Base-by-base conservation (phyloP, 768 basidiomycete genomes). In the Trametes cubensis region DNA sequence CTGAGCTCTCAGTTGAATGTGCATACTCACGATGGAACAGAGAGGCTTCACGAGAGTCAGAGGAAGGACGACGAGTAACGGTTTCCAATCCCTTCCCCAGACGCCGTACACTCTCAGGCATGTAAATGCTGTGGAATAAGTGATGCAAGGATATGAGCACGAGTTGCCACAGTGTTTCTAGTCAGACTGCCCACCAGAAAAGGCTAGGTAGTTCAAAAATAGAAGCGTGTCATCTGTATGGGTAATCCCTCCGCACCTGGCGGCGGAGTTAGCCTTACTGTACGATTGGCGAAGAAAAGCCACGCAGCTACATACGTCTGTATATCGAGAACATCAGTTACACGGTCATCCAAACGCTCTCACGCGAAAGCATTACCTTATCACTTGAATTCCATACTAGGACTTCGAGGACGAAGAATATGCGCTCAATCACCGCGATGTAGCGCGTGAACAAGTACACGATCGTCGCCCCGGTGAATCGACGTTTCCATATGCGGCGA, bases 11-110 rank as follows among this genome's bases (percentile, higher is more conserved):
- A 38, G 3, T 3, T 10, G 18, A 10, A 20, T 15, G 47, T 4
- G n/a, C n/a, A 3, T 8, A 66, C 65, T 42, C 51, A 69, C 68
- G 6, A 65, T 41, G 6, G 49, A 17, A 3, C 58, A 25, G 17
- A 59, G 38, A 15, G 61, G 58, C 30, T 28, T 58, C 6, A 62
- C 49, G 6, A 69, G 20, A 1, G 52, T 58, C 17, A 66, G 23
- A 2, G 57, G 57, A 4, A 65, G 23, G 30, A 69, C 58, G 18
- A 61, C 2, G 2, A 66, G 15, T 3, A 63, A 40, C 3, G 65
- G 68, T 21, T 46, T 64, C 68, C 65, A 66, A 20, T 66, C 63
- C 15, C 53, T 46, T 2, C 62, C 63, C 59, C 63, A 66, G 4
- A 69, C 63, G 1, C 52, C 68, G 38, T 61, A 66, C 4, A 69